A percentile compares a stretch with the other conserved stretches of the same genome.
Conservation (phyloP, 352 stramenopile genomes). For the Saprolegnia parasitica region DNA sequence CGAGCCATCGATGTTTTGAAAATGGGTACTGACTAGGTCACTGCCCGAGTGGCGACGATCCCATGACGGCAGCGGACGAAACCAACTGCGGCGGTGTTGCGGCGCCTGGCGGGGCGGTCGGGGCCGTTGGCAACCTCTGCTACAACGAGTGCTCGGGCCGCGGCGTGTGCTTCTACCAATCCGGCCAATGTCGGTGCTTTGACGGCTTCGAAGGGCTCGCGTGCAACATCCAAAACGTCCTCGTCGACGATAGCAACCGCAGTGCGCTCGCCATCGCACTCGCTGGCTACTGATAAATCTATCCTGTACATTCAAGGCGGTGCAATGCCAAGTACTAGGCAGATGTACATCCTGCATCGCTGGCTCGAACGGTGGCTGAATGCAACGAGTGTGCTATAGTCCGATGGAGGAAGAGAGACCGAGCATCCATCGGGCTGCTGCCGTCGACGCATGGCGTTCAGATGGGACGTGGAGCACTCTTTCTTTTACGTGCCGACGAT, state of each 20-base stretch:
- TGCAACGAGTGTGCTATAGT: too few relatives aligned
- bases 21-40: slow-evolving; percentile 37
- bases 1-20: not conserved
- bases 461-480: too few relatives aligned
- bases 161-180: slow-evolving; percentile 21
- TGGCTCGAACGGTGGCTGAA: too few relatives aligned
- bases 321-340: too few relatives aligned
- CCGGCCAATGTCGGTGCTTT: slow-evolving; percentile 2
- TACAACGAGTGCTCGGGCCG: slow-evolving; percentile 19
- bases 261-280: not conserved
- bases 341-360: too few relatives aligned
- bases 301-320: too few relatives aligned
- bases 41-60: slow-evolving; percentile 85
- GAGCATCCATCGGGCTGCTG: too few relatives aligned
- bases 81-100: slow-evolving; percentile 69
- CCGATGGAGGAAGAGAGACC: too few relatives aligned
- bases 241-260: not conserved
- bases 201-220: slow-evolving; percentile 5
- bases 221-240: slow-evolving; percentile 7
- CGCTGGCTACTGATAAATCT: slow-evolving; percentile 4
- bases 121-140: slow-evolving; percentile 49
- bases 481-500: too few relatives aligned
- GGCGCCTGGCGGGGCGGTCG: slow-evolving; percentile 35
- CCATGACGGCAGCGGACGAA: slow-evolving; percentile 72
- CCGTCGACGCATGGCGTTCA: too few relatives aligned